phyloP scores from a whole-genome alignment of 2,329 filamentous ascomycete genomes.

The Colletotrichum sidae region DNA sequence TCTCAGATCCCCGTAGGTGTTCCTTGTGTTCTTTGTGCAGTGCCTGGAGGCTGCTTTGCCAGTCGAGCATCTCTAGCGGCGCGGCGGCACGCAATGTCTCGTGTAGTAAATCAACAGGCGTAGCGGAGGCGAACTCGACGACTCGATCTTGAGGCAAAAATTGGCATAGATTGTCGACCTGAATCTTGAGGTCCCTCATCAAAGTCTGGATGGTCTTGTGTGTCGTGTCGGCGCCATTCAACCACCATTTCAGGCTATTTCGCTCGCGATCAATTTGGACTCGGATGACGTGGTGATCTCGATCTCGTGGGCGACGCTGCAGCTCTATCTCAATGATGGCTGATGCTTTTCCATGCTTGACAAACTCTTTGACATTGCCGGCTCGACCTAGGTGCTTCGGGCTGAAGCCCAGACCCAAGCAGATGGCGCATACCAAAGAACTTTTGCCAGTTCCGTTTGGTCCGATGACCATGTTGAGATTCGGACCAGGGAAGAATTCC shows the following conservation, averaged over 20 bases:
- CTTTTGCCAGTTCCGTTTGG: conserved; percentile 99
- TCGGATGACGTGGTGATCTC: conserved; percentile 77
- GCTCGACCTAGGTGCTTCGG: conserved; percentile 87
- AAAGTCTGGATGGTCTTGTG: conserved; percentile 76
- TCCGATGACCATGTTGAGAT: conserved; percentile 97
- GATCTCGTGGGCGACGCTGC: conserved; percentile 69
- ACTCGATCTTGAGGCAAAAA: conserved; percentile 97
- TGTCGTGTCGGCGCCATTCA: conserved; percentile 74
- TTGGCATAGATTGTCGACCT: conserved; percentile 97
- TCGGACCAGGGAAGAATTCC: conserved; percentile 91
- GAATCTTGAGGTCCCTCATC: conserved; percentile 81
- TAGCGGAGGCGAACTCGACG: conserved; percentile 89
- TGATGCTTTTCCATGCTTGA: conserved; percentile 85
- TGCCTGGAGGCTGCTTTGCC: conserved; percentile 80
- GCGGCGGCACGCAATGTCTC: conserved; percentile 93
- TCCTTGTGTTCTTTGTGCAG: conserved; percentile 77
- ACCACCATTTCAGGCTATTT: conserved; percentile 81
- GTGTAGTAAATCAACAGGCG: conserved; percentile 82
- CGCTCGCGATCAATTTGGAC: conserved; percentile 85
- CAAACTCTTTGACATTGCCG: conserved; percentile 86
- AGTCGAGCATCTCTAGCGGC: conserved; percentile 80
- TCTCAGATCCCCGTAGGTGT: conserved; percentile 67
- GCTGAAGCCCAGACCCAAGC: conserved; percentile 87
- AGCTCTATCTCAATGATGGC: conserved; percentile 94
- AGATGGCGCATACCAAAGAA: conserved; percentile 96